Conservation (phyloP, 495 filamentous ascomycete species). For the Penicillium dipodomyicola region DNA sequence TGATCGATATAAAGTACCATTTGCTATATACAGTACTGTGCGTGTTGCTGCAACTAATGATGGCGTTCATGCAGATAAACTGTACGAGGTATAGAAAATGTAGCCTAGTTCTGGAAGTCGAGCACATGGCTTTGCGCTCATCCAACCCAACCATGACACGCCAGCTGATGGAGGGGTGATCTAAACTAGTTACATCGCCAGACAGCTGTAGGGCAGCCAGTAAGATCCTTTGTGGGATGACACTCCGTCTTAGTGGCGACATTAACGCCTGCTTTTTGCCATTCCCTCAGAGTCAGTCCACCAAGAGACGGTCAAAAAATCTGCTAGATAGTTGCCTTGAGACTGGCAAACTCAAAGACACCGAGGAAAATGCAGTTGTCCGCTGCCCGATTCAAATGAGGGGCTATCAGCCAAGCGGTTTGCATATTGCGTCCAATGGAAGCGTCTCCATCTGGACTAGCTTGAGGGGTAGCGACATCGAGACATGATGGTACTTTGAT, state of each 20-base stretch:
- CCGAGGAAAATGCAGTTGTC: slow-evolving; percentile 20
- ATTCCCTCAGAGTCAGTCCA: slow-evolving; percentile 3
- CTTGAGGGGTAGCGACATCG: slow-evolving; percentile 28
- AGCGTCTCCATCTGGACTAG: slow-evolving; percentile 31
- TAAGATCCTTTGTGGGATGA: not conserved
- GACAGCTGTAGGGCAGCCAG: slow-evolving; percentile 9
- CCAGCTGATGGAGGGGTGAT: slow-evolving; percentile 11
- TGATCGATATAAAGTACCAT: not conserved
- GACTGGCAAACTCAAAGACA: slow-evolving; percentile 10
- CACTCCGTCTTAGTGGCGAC: slow-evolving; percentile 5
- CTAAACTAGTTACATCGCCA: slow-evolving; percentile 9
- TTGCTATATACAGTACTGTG: not conserved
- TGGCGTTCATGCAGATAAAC: slow-evolving; percentile 28
- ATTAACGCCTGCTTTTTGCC: not conserved
- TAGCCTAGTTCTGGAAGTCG: slow-evolving; percentile 25
- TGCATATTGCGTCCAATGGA: slow-evolving; percentile 15
- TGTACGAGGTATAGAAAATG: slow-evolving; percentile 19
- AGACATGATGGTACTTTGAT: slow-evolving; percentile 3
- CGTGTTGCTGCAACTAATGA: slow-evolving; percentile 15
- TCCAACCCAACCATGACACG: slow-evolving; percentile 30
- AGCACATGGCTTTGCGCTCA: slow-evolving; percentile 25
- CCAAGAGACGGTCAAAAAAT: not conserved
- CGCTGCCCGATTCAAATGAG: slow-evolving; percentile 21
- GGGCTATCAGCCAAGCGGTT: slow-evolving; percentile 16
- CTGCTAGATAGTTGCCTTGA: not conserved